Evolutionary conservation across 441 rosid species (phyloP).

Genomic region (Erodium moschatum): DNA sequence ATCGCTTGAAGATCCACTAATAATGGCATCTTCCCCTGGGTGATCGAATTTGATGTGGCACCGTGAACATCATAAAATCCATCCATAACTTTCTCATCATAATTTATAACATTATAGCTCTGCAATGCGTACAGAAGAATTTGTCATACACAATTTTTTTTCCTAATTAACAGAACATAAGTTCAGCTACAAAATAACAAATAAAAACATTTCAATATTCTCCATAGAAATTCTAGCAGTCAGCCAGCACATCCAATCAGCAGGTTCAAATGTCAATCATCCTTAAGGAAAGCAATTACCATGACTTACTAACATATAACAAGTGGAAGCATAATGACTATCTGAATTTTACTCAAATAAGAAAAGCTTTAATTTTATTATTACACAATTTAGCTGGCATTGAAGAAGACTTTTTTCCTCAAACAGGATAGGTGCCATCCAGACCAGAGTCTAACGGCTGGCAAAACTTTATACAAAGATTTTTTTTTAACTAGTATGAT

Average conservation of each 20-base stretch:
- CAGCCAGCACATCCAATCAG: slow-evolving; percentile 3
- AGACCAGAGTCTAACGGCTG: not conserved
- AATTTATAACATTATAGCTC: slow-evolving; percentile 82
- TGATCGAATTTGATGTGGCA: slow-evolving; percentile 44
- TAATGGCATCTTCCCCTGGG: slow-evolving; percentile 74
- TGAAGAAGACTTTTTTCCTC: not conserved
- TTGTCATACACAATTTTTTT: not conserved
- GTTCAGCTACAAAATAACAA: not conserved
- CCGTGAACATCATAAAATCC: slow-evolving; percentile 88
- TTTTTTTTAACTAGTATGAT: not conserved
- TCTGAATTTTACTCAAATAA: not conserved
- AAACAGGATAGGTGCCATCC: not conserved
- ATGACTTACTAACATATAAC: not conserved
- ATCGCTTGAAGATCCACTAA: slow-evolving; percentile 74
- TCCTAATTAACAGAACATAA: not conserved
- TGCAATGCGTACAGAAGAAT: slow-evolving; percentile 29
- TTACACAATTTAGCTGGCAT: not conserved
- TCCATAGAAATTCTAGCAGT: not conserved
- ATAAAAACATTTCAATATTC: not conserved
- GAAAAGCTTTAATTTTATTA: not conserved
- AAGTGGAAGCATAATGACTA: not conserved
- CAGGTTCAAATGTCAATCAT: not conserved
- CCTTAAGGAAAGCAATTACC: not conserved
- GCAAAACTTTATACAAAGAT: not conserved
- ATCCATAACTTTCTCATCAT: slow-evolving; percentile 74